Evolutionary conservation across 768 basidiomycete species (phyloP), one percentile per base, ranked within the genome.

Genomic region (Amanita jacksonii): DNA sequence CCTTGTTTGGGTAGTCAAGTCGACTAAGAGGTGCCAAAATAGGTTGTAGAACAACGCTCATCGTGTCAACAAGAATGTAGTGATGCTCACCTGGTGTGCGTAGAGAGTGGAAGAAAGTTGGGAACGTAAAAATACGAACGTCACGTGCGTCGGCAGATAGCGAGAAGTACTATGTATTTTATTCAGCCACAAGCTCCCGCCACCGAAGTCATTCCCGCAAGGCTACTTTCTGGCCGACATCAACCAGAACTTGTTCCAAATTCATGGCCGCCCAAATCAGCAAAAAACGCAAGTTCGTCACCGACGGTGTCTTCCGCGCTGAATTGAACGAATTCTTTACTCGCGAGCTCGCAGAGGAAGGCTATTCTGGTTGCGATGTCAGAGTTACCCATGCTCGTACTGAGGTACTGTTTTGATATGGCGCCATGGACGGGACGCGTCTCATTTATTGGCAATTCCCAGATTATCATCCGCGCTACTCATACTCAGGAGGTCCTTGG

Each of bases 351-450:
- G 88, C 96, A 43, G 93, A 93, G 69, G 96, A 99, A 69, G 94
- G 94, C 56, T 99, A 98, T 79, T 98, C 96, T 69, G 96, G 96
- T 44, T 99, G 96, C 67, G 96, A 99, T 69, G 96, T 99, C 65
- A 91, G 96, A 60, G 93, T 97, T 50, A 97, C 96, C 54, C 94
- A 98, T 65, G 93, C 94, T 51, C 87, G 94, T 60, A 99, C 96
- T 56, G 96, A 99, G 74, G 88, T 89, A 61, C 15, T 13, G 10
- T 39, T 22, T 5, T 18, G 38, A n/a, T 33, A 23, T 43, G 27
- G 27, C 22, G 41, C 48, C 19, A 25, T 41, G 27, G 25, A 23
- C 16, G 47, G 43, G 32, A 40, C 42, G 27, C 16, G 15, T 30
- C 16, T 30, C 25, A 20, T 9, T n/a, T 30, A n/a, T n/a, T n/a